Conservation (phyloP, 306 rosid genomes). For the Pyrus betulifolia region DNA sequence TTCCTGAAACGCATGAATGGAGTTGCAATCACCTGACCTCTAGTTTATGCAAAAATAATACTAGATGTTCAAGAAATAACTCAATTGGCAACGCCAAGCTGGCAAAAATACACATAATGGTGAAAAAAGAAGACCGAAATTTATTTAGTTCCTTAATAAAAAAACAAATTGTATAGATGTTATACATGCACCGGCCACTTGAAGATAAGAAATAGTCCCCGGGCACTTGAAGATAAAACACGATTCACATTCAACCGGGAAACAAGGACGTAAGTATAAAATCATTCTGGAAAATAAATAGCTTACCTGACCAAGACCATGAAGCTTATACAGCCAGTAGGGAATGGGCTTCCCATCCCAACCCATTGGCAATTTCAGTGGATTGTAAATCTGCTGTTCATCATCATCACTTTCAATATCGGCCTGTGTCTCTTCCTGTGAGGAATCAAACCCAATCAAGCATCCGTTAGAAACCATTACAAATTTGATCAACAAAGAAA, state of each 20-base stretch:
- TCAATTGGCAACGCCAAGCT: neutral
- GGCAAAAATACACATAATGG: neutral
- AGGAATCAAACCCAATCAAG: conserved; percentile 9
- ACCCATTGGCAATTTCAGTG: conserved; percentile 97
- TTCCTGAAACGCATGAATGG: conserved; percentile 51
- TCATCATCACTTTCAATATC: conserved; percentile 94
- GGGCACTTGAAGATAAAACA: neutral
- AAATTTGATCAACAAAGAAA: neutral
- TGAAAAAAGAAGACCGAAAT: neutral
- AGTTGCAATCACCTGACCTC: neutral
- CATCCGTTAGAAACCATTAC: neutral
- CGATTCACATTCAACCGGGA: neutral
- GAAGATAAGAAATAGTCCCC: neutral
- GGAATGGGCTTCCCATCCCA: conserved; percentile 99
- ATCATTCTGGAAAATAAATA: neutral
- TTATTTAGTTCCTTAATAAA: no score
- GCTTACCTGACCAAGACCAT: conserved; percentile 96
- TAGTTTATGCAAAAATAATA: no score
- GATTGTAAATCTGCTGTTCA: conserved; percentile 95
- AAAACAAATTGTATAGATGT: no score
- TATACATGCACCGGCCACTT: neutral
- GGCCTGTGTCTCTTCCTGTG: conserved; percentile 86
- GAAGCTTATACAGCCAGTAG: conserved; percentile 96
- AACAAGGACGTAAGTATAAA: neutral
- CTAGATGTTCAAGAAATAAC: no score